These are phyloP conservation scores for Infundibulicybe gibba DNA, from an alignment of 768 basidiomycete genomes.

Conservation along the genomic window DNA sequence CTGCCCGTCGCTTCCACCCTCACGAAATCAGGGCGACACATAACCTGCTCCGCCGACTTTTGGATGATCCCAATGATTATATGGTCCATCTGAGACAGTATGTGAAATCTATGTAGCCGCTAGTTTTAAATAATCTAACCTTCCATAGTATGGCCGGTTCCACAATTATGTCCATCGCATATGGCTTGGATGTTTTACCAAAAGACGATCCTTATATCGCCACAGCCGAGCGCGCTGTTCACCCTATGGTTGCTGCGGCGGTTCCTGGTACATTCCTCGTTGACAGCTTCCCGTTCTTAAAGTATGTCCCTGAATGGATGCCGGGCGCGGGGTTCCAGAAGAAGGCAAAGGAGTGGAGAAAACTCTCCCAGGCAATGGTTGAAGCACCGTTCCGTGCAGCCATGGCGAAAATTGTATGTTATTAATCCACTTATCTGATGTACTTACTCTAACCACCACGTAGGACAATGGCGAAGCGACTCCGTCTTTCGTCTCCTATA, in stretches of 20 bases:
- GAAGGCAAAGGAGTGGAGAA: slow-evolving; percentile 16
- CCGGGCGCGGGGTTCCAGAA: slow-evolving; percentile 23
- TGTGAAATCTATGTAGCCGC: slow-evolving; percentile 3
- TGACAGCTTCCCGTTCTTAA: slow-evolving; percentile 6
- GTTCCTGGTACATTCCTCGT: slow-evolving; percentile 10
- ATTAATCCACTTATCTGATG: background rate
- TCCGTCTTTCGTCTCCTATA: slow-evolving; percentile 13
- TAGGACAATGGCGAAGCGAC: slow-evolving; percentile 11
- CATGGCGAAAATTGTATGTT: background rate
- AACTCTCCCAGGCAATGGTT: slow-evolving; percentile 3
- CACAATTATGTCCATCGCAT: background rate
- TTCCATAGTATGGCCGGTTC: background rate
- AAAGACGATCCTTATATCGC: background rate
- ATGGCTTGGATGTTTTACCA: background rate
- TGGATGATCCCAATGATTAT: slow-evolving; percentile 26
- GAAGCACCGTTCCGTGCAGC: slow-evolving; percentile 7
- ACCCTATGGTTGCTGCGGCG: background rate
- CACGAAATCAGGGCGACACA: slow-evolving; percentile 22
- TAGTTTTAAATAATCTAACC: background rate
- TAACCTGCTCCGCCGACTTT: slow-evolving; percentile 20
- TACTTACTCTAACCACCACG: background rate
- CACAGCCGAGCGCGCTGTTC: background rate
- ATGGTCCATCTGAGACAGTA: slow-evolving; percentile 21
- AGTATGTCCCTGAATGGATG: slow-evolving; percentile 28
- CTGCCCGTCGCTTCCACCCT: slow-evolving; percentile 18